Evolutionary conservation across 345 rosid species (phyloP), one percentile per base, ranked within the genome.

Genomic region (Brassica carinata): DNA sequence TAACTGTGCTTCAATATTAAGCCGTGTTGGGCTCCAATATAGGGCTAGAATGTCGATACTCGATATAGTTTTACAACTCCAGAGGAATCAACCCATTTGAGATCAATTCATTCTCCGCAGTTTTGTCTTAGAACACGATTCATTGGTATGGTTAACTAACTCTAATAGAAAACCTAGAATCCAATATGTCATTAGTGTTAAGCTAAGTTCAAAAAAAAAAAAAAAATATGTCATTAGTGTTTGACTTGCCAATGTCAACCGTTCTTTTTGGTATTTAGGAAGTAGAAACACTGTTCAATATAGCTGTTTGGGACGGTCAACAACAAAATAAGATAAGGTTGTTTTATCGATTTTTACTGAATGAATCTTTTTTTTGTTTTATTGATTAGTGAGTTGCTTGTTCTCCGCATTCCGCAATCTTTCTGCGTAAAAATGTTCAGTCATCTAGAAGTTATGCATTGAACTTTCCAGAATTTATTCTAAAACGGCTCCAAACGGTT

Each of bases 401-500:
- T 45, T 45, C n/a, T 13, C 0, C 5, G 5, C n/a, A 58, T 58
- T 58, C 14, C 3, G 7, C 2, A 3, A 23, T 59, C n/a, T 59
- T 59, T 59, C 64, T 59, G 14, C 7, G 64, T 9, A 59, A 9
- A 2, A 23, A 13, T 19, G 14, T 9, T 23, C 10, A 59, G 64
- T 59, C 31, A 59, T 59, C 30, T 59, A 61, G 7, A 62, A 62
- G 34, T 62, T 59, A 23, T 23, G 64, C 64, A 26, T 23, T 61
- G 64, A 61, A 59, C 64, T 61, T 61, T 61, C 31, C 33, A 61
- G n/a, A 10, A 26, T 11, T 8, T 61, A 61, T 71, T 53, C 45
- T 30, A 53, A 61, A 73, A 73, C 76, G 51, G 57, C 67, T 72
- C 13, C 67, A 59, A 72, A 57, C 66, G 17, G 75, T 48, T 29